Conservation (phyloP, 2,329 filamentous ascomycete species). For the Beauveria scarabaeidicola region DNA sequence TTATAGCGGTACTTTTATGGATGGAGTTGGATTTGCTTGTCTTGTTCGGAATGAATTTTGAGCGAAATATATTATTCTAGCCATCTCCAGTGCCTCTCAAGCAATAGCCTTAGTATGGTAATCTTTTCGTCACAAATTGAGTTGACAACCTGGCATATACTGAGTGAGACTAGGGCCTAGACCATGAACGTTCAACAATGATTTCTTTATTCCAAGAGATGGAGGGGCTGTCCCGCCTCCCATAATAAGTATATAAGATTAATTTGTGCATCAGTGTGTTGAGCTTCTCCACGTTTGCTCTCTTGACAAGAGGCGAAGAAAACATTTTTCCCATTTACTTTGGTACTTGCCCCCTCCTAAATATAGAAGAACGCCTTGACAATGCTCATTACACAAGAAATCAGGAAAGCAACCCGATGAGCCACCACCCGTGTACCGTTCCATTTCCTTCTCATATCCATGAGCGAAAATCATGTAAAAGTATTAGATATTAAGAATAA, state of each 20-base stretch:
- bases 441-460: not conserved
- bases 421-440: not conserved
- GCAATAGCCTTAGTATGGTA: no score
- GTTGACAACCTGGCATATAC: no score
- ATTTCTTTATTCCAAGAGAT: not conserved
- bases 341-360: not conserved
- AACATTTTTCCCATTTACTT: not conserved
- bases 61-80: no score
- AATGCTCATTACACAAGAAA: constrained; percentile 9
- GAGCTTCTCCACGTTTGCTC: not conserved
- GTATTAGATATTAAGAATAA: constrained; percentile 6
- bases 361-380: constrained; percentile 8
- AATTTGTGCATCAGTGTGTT: not conserved
- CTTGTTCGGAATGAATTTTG: no score
- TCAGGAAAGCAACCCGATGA: not conserved
- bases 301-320: not conserved
- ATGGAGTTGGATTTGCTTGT: not conserved
- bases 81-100: no score
- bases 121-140: no score
- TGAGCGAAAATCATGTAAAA: not conserved
- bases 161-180: no score
- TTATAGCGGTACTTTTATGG: no score
- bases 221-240: not conserved
- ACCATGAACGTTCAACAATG: not conserved
- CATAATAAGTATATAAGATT: not conserved